phyloP scores from a whole-genome alignment of 148 eudicot genomes.

The Silene conica region DNA sequence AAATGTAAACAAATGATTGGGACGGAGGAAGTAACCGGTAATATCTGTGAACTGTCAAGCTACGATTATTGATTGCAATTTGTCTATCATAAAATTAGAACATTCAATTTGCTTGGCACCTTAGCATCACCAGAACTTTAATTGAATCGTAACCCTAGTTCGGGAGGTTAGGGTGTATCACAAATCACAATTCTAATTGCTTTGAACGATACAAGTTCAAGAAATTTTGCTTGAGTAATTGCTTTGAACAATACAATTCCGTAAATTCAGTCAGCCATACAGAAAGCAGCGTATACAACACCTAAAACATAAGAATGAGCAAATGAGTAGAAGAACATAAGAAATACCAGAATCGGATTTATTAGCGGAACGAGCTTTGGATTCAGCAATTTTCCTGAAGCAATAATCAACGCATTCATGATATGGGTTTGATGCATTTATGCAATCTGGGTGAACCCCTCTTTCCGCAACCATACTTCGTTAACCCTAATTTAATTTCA shows the following conservation, averaged over 20 bases:
- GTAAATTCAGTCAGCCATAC: not conserved
- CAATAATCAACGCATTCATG: slow-evolving; percentile 88
- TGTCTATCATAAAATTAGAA: not conserved
- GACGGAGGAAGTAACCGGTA: no score
- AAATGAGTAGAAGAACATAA: slow-evolving; percentile 4
- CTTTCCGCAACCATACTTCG: slow-evolving; percentile 51
- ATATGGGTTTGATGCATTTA: slow-evolving; percentile 75
- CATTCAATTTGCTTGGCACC: not conserved
- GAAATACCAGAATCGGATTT: slow-evolving; percentile 32
- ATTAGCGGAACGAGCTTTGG: slow-evolving; percentile 37
- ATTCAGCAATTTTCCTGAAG: slow-evolving; percentile 69
- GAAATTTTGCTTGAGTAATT: no score
- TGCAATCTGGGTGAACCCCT: slow-evolving; percentile 85
- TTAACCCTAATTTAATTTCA: not conserved
- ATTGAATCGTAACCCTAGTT: not conserved
- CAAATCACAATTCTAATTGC: no score
- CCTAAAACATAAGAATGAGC: not conserved
- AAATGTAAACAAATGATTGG: no score
- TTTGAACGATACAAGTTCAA: no score
- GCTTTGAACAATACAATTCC: not conserved
- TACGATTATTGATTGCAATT: not conserved
- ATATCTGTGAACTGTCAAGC: not conserved
- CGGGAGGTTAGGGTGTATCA: no score
- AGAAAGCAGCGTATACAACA: not conserved
- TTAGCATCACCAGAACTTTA: not conserved